phyloP scores from a whole-genome alignment of 345 rosid species.

The Theobroma cacao region DNA sequence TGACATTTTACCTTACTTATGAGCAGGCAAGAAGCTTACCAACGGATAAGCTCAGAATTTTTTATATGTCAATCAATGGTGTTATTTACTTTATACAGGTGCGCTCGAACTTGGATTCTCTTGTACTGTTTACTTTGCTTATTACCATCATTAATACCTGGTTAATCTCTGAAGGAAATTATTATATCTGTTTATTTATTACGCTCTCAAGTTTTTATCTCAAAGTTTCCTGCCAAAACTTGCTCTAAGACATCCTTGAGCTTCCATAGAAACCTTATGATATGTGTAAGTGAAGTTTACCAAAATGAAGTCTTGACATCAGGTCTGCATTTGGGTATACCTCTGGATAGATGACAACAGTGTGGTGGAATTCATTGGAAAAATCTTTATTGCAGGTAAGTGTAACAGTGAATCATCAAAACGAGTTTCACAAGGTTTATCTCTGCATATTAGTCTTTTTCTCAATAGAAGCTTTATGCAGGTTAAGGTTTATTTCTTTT shows the following conservation, averaged over 20 bases:
- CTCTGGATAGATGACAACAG: conserved; percentile 85
- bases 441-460: not conserved
- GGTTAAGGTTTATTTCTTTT: not conserved
- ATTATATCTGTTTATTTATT: conserved; percentile 4
- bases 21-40: conserved; percentile 96
- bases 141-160: not conserved
- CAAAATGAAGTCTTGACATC: conserved; percentile 26
- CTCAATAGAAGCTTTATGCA: not conserved
- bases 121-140: not conserved
- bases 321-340: conserved; percentile 85
- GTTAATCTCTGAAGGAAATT: not conserved
- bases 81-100: conserved; percentile 84
- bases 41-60: conserved; percentile 74
- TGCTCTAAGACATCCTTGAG: not conserved
- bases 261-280: not conserved
- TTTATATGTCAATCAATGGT: conserved; percentile 59
- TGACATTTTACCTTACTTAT: conserved; percentile 23
- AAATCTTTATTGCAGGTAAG: conserved; percentile 87
- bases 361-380: conserved; percentile 65
- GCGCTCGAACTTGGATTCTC: conserved; percentile 1
- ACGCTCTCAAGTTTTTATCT: not conserved
- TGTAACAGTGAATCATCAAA: not conserved
- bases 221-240: conserved; percentile 2
- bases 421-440: not conserved
- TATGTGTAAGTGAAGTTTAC: conserved; percentile 14